phyloP scores from a whole-genome alignment of 495 filamentous ascomycete species.

The Talaromyces liani region DNA sequence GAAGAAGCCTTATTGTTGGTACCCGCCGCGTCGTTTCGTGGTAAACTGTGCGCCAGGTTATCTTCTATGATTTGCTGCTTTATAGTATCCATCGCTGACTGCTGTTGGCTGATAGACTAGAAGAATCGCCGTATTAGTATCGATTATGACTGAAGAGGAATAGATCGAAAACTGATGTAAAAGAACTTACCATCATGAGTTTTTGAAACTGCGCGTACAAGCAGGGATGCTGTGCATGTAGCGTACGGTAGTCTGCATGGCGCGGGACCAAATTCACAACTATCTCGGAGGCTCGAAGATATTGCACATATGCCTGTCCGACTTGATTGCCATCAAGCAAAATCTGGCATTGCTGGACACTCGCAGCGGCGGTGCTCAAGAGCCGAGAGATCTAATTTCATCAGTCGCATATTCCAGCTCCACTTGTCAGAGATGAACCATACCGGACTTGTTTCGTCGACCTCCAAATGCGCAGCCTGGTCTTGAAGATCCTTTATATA shows the following conservation, averaged over 20 bases:
- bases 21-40: conserved; percentile 17
- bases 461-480: conserved; percentile 30
- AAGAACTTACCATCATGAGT: conserved; percentile 31
- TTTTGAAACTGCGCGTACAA: conserved; percentile 36
- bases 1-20: conserved; percentile 16
- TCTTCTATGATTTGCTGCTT: conserved; percentile 39
- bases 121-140: not conserved
- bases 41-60: conserved; percentile 28
- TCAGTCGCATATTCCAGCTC: conserved; percentile 12
- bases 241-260: conserved; percentile 54
- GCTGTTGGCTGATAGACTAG: conserved; percentile 38
- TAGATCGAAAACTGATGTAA: not conserved
- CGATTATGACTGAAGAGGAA: not conserved
- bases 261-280: conserved; percentile 65
- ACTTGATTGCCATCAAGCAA: conserved; percentile 42
- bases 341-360: conserved; percentile 25
- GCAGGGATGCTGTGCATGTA: conserved; percentile 22
- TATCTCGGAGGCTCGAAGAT: conserved; percentile 71
- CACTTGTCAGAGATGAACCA: conserved; percentile 2
- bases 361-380: conserved; percentile 27
- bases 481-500: conserved; percentile 71
- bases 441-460: conserved; percentile 38
- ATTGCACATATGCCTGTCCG: conserved; percentile 68
- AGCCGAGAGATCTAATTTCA: conserved; percentile 24
- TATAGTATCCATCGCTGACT: conserved; percentile 37